A percentile compares a stretch with the other conserved stretches of the same genome.
Evolutionary conservation across 1,284 basidiomycete species (phyloP).

Genomic region (Leccinum discolor): DNA sequence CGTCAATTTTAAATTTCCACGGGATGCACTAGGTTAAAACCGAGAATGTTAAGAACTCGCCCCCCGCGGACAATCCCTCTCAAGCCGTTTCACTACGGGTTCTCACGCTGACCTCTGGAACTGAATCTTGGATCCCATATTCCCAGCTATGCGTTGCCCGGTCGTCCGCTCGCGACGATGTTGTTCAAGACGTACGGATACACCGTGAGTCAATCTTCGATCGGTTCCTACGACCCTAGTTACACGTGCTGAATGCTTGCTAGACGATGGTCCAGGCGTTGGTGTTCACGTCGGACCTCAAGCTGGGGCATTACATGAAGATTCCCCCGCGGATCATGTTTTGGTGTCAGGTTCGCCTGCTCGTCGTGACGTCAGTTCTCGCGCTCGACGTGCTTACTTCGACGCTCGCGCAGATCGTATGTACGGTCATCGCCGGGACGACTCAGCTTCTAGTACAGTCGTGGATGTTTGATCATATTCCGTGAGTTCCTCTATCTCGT

Average conservation of each 20-base stretch:
- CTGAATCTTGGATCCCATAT: not conserved
- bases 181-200: conserved; percentile 41
- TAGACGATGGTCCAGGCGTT: conserved; percentile 40
- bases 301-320: conserved; percentile 56
- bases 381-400: not conserved
- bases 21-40: no score
- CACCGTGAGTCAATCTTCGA: conserved; percentile 32
- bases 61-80: no score
- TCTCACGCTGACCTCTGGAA: conserved; percentile 1
- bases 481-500: conserved; percentile 9
- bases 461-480: conserved; percentile 44
- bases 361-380: not conserved
- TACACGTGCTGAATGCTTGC: not conserved
- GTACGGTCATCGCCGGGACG: conserved; percentile 42
- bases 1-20: no score
- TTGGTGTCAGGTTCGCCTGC: conserved; percentile 34
- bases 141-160: conserved; percentile 36
- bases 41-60: no score
- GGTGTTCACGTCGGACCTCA: conserved; percentile 45
- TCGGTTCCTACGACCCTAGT: not conserved
- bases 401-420: conserved; percentile 30
- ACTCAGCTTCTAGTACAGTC: conserved; percentile 41
- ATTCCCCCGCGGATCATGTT: conserved; percentile 49
- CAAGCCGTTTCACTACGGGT: not conserved
- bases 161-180: conserved; percentile 44